A percentile compares a stretch with the other conserved stretches of the same genome.
phyloP scores from a whole-genome alignment of 106 monocot genomes.

The Dendrobium chrysotoxum region DNA sequence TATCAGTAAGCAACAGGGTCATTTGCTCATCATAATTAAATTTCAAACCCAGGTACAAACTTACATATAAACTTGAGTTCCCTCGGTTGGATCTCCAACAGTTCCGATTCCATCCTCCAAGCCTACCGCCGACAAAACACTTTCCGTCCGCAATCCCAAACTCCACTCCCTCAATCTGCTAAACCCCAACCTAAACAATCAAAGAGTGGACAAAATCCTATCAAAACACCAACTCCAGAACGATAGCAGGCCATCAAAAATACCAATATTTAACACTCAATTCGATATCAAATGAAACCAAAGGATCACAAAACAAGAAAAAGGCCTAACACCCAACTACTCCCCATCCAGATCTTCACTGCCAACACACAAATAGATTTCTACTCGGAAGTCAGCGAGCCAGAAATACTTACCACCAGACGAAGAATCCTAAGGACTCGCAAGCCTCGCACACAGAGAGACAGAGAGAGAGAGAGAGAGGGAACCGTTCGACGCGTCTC shows the following conservation, averaged over 20 bases:
- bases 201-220: not conserved
- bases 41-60: not conserved
- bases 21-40: not conserved
- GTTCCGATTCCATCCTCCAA: constrained; percentile 15
- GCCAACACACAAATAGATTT: not conserved
- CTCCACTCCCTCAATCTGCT: not conserved
- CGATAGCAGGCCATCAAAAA: not conserved
- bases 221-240: constrained; percentile 1
- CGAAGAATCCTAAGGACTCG: not conserved
- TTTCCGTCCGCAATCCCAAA: not conserved
- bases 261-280: not conserved
- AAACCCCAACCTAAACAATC: not conserved
- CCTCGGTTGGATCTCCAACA: constrained; percentile 29
- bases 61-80: constrained; percentile 36
- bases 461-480: not conserved
- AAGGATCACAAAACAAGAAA: not conserved
- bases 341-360: not conserved
- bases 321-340: not conserved
- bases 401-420: not conserved
- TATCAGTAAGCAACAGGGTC: not conserved
- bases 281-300: not conserved
- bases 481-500: not conserved
- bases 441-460: not conserved
- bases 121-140: not conserved
- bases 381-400: not conserved